A percentile compares a stretch with the other conserved stretches of the same genome.
Evolutionary conservation across 2,329 filamentous ascomycete species (phyloP).

Genomic region (Elsinoe fawcettii): DNA sequence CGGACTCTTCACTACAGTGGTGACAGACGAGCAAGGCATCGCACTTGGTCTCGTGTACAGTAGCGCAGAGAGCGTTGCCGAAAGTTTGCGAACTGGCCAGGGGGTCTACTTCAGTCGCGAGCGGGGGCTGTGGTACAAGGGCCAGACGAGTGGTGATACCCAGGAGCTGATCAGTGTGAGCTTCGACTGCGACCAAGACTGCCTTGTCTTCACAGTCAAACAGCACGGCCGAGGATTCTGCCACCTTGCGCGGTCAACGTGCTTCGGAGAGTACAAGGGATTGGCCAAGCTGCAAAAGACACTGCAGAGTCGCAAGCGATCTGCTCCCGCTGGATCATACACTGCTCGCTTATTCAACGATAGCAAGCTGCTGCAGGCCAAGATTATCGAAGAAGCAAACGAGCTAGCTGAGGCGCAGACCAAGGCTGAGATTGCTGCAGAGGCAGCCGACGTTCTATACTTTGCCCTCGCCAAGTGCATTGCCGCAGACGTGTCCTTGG

Average conservation of each 20-base stretch:
- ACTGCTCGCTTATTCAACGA: slow-evolving; percentile 90
- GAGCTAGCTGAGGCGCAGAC: slow-evolving; percentile 83
- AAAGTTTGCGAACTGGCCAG: slow-evolving; percentile 70
- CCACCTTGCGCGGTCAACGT: slow-evolving; percentile 83
- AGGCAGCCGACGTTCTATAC: slow-evolving; percentile 91
- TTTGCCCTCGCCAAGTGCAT: slow-evolving; percentile 90
- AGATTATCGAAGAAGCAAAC: slow-evolving; percentile 97
- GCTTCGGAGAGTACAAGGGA: slow-evolving; percentile 78
- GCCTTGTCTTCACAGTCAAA: slow-evolving; percentile 78
- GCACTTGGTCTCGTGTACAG: slow-evolving; percentile 91
- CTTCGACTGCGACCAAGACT: slow-evolving; percentile 89
- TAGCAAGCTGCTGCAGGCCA: slow-evolving; percentile 77
- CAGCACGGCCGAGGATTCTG: slow-evolving; percentile 90
- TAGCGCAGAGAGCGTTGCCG: slow-evolving; percentile 79
- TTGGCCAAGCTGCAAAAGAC: slow-evolving; percentile 83
- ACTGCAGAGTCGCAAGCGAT: slow-evolving; percentile 68
- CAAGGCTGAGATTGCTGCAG: slow-evolving; percentile 79
- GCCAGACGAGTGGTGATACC: slow-evolving; percentile 85
- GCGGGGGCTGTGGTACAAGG: slow-evolving; percentile 93
- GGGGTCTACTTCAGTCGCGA: slow-evolving; percentile 97
- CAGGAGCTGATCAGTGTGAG: slow-evolving; percentile 81
- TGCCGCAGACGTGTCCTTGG: slow-evolving; percentile 71
- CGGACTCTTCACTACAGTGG: slow-evolving; percentile 78
- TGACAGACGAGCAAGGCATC: slow-evolving; percentile 78
- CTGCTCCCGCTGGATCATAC: slow-evolving; percentile 83